Conservation (phyloP, 768 basidiomycete genomes). For the Lactifluus echinatus region DNA sequence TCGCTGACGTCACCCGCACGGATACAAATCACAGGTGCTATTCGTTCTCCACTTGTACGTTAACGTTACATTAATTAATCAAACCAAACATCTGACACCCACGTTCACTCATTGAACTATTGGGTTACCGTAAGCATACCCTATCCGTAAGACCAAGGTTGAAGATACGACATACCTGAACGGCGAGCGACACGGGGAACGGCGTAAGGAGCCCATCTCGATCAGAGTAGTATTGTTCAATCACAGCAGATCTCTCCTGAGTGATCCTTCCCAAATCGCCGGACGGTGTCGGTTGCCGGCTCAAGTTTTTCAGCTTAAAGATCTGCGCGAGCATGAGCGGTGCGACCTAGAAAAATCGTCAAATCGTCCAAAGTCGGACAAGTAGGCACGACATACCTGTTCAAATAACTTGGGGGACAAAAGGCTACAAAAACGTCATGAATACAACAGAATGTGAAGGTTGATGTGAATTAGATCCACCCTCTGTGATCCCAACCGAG, state of each 20-base stretch:
- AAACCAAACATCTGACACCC: too few relatives aligned
- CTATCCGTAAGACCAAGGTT: neutral
- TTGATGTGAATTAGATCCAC: neutral
- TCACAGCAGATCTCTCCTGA: neutral
- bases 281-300: constrained; percentile 12
- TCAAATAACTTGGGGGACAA: constrained; percentile 11
- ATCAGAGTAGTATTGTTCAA: constrained; percentile 14
- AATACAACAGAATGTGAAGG: neutral
- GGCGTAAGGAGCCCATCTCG: constrained; percentile 19
- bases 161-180: constrained; percentile 18
- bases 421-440: constrained; percentile 2
- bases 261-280: constrained; percentile 12
- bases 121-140: neutral
- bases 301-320: constrained; percentile 19
- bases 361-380: neutral
- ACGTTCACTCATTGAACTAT: constrained; percentile 4
- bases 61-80: too few relatives aligned
- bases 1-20: constrained; percentile 1
- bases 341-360: constrained; percentile 9
- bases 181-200: constrained; percentile 22
- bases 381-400: neutral
- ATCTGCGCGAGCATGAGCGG: constrained; percentile 13
- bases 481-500: constrained; percentile 17
- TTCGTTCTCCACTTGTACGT: too few relatives aligned
- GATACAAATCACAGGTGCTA: neutral